Conservation (phyloP, 148 eudicot genomes). For the Rhododendron kiyosumense region DNA sequence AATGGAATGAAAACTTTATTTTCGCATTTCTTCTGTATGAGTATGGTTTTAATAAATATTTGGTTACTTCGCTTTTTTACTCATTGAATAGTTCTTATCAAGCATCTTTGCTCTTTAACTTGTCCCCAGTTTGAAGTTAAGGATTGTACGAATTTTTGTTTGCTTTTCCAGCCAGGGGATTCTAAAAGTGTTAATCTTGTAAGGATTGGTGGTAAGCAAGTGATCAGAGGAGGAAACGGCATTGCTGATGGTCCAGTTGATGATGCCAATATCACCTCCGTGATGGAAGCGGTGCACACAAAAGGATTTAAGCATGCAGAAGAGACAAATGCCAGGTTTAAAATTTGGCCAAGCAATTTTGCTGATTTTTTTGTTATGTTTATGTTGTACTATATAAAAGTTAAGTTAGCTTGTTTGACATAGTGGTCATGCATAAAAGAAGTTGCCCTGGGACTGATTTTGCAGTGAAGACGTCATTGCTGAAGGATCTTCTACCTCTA, state of each 20-base stretch:
- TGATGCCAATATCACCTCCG: slow-evolving; percentile 43
- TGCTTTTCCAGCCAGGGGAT: slow-evolving; percentile 81
- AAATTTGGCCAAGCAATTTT: slow-evolving; percentile 8
- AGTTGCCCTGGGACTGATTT: slow-evolving; percentile 14
- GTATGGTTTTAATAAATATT: not conserved
- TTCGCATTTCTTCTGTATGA: not conserved
- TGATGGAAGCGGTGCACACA: slow-evolving; percentile 45
- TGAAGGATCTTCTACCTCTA: slow-evolving; percentile 54
- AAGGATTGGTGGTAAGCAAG: slow-evolving; percentile 68
- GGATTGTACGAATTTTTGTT: slow-evolving; percentile 3
- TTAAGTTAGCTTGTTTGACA: not conserved
- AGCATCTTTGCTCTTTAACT: slow-evolving; percentile 4
- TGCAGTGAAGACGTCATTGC: slow-evolving; percentile 58
- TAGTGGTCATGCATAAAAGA: slow-evolving; percentile 2
- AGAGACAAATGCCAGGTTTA: slow-evolving; percentile 65
- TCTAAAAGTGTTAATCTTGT: slow-evolving; percentile 76
- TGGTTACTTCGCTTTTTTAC: not conserved
- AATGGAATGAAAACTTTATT: not conserved
- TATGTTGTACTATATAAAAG: not conserved
- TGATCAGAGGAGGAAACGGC: slow-evolving; percentile 79
- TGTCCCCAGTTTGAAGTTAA: not conserved
- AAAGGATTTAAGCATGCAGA: slow-evolving; percentile 53
- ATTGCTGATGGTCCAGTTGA: slow-evolving; percentile 68
- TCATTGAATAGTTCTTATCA: not conserved
- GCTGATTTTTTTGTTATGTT: not conserved